These are phyloP conservation scores for Eucalyptus regnans DNA, from an alignment of 345 rosid genomes.

Conservation along the genomic window DNA sequence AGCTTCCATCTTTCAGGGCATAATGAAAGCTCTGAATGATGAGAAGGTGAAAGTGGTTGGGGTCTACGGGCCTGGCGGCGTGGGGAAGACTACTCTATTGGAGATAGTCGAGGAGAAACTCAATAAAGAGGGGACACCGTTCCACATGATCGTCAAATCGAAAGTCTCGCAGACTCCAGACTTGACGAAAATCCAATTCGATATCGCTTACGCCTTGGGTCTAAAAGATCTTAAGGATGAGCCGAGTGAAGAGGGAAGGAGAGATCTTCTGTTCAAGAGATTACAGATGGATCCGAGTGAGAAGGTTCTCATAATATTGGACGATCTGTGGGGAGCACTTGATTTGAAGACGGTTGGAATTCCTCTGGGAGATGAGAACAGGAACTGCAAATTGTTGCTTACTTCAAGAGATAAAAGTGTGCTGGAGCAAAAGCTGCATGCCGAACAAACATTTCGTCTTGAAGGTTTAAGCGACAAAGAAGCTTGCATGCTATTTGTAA, in stretches of 20 bases:
- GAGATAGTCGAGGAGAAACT: too few species aligned
- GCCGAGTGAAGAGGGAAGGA: rapidly evolving
- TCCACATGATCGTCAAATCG: too few species aligned
- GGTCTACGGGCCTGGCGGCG: too few species aligned
- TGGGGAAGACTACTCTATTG: too few species aligned
- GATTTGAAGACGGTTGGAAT: too few species aligned
- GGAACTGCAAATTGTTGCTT: too few species aligned
- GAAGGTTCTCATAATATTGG: too few species aligned
- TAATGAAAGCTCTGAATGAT: too few species aligned
- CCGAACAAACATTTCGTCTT: background rate
- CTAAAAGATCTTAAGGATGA: background rate
- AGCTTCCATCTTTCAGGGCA: too few species aligned
- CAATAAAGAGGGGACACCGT: rapidly evolving
- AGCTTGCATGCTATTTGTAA: background rate
- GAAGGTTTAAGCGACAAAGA: rapidly evolving
- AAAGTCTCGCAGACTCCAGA: rapidly evolving
- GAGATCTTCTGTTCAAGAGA: background rate
- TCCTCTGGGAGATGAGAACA: rapidly evolving
- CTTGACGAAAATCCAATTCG: rapidly evolving
- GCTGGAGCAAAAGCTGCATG: background rate
- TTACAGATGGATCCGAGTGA: rapidly evolving
- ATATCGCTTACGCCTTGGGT: rapidly evolving
- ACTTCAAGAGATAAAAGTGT: rapidly evolving
- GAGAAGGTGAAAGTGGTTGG: too few species aligned
- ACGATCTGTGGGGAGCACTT: rapidly evolving